Percentiles rank a stretch among this genome's conserved stretches.
Evolutionary conservation across 208 protist species (phyloP).

Genomic region (Lotmaria passim): DNA sequence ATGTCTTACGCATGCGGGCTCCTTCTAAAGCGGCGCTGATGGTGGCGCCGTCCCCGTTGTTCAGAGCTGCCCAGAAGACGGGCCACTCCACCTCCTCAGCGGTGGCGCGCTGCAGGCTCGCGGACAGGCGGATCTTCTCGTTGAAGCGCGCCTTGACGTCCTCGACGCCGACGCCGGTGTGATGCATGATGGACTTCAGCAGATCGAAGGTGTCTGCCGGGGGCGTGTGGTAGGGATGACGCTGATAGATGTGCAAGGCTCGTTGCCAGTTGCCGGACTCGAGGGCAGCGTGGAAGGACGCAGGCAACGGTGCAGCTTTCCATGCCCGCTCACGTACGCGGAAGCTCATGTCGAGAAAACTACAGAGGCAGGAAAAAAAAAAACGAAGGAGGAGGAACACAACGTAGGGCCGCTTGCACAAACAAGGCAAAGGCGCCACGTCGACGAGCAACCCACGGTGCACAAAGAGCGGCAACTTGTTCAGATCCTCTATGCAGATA

Average conservation of each 20-base stretch:
- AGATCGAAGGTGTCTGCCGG: slow-evolving; percentile 88
- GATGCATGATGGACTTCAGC: slow-evolving; percentile 82
- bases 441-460: too few species aligned
- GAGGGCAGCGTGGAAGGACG: slow-evolving; percentile 73
- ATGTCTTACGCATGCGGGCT: slow-evolving; percentile 43
- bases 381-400: too few species aligned
- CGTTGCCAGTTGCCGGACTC: slow-evolving; percentile 84
- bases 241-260: slow-evolving; percentile 82
- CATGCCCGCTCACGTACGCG: slow-evolving; percentile 58
- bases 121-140: slow-evolving; percentile 82
- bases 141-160: slow-evolving; percentile 90
- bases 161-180: slow-evolving; percentile 78
- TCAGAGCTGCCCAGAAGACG: slow-evolving; percentile 85
- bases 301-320: slow-evolving; percentile 85
- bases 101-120: slow-evolving; percentile 66
- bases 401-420: too few species aligned
- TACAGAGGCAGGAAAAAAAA: too few species aligned
- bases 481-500: too few species aligned
- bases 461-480: too few species aligned
- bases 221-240: slow-evolving; percentile 88
- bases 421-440: too few species aligned
- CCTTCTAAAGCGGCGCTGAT: slow-evolving; percentile 76
- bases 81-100: slow-evolving; percentile 90
- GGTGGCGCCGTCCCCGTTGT: slow-evolving; percentile 79
- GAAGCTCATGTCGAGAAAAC: slow-evolving; percentile 21